A percentile compares a stretch with the other conserved stretches of the same genome.
These are phyloP conservation scores for Dalechampia spathulata DNA, from an alignment of 441 rosid species.

Conservation along the genomic window DNA sequence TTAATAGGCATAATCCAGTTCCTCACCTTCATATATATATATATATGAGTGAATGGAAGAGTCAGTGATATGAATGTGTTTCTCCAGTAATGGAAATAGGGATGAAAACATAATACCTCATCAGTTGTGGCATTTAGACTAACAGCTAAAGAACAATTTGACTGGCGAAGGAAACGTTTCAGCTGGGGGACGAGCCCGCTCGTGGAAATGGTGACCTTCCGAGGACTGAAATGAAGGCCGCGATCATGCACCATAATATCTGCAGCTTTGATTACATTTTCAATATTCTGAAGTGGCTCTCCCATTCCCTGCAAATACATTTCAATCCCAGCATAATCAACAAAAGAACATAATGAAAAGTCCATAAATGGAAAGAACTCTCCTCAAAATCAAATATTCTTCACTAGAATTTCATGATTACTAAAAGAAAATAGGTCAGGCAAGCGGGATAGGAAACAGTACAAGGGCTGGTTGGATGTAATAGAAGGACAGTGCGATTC, in stretches of 20 bases:
- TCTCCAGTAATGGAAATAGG: constrained; percentile 4
- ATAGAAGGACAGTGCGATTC: not conserved
- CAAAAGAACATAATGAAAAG: too few relatives aligned
- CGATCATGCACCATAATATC: constrained; percentile 76
- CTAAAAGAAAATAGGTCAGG: not conserved
- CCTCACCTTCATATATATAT: constrained; percentile 52
- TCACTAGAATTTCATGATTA: not conserved
- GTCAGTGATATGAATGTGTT: constrained; percentile 6
- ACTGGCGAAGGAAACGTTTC: constrained; percentile 68
- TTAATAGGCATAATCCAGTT: constrained; percentile 95
- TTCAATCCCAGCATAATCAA: constrained; percentile 6
- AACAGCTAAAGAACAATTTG: constrained; percentile 77
- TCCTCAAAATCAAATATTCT: not conserved
- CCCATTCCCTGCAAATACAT: constrained; percentile 77
- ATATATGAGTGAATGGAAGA: constrained; percentile 2
- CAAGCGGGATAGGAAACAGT: not conserved
- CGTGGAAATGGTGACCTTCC: constrained; percentile 88
- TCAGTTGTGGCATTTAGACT: constrained; percentile 95
- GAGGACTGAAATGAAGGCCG: constrained; percentile 92
- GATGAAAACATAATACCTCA: constrained; percentile 43
- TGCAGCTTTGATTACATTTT: constrained; percentile 74
- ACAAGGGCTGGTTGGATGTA: not conserved
- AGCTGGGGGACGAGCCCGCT: constrained; percentile 92
- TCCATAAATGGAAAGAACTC: not conserved
- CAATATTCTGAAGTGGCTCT: constrained; percentile 84